A percentile compares a stretch with the other conserved stretches of the same genome.
Evolutionary conservation across 768 basidiomycete species (phyloP).

Genomic region (Mycena maculata): DNA sequence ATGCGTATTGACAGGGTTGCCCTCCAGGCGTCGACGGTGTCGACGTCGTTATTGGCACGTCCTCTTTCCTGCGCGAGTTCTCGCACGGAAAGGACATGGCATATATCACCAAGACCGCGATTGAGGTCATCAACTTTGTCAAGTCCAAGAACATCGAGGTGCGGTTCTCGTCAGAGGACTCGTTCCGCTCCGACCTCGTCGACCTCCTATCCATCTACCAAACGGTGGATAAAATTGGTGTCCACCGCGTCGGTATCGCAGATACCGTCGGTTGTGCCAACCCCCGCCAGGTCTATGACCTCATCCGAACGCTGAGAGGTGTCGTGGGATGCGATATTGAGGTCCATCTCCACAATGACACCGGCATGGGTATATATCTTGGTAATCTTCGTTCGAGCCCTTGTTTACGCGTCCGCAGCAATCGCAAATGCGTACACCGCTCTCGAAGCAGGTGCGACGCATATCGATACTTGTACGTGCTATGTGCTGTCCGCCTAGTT

Average conservation of each 20-base stretch:
- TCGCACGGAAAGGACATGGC: conserved; percentile 99
- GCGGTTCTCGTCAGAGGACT: conserved; percentile 99
- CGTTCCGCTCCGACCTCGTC: conserved; percentile 99
- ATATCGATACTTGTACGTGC: conserved; percentile 93
- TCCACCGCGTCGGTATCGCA: conserved; percentile 98
- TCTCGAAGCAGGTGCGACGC: conserved; percentile 98
- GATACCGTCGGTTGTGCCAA: conserved; percentile 99
- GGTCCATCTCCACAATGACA: conserved; percentile 98
- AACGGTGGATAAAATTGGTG: conserved; percentile 99
- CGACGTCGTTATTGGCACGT: conserved; percentile 98
- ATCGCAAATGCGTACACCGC: conserved; percentile 99
- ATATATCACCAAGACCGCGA: conserved; percentile 98
- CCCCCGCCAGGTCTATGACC: conserved; percentile 97
- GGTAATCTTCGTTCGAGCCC: background rate
- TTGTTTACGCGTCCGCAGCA: conserved; percentile 56
- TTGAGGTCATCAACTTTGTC: conserved; percentile 98
- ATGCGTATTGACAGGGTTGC: conserved; percentile 12
- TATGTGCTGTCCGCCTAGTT: background rate
- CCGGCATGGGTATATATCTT: conserved; percentile 83
- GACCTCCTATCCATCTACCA: conserved; percentile 99
- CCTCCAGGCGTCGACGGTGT: conserved; percentile 93
- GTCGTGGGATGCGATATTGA: conserved; percentile 99
- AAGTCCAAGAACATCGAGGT: conserved; percentile 99
- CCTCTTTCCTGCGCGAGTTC: conserved; percentile 99
- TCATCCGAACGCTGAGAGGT: conserved; percentile 94